Conservation (phyloP, 805 yeast genomes). For the Candida namnaoensis region DNA sequence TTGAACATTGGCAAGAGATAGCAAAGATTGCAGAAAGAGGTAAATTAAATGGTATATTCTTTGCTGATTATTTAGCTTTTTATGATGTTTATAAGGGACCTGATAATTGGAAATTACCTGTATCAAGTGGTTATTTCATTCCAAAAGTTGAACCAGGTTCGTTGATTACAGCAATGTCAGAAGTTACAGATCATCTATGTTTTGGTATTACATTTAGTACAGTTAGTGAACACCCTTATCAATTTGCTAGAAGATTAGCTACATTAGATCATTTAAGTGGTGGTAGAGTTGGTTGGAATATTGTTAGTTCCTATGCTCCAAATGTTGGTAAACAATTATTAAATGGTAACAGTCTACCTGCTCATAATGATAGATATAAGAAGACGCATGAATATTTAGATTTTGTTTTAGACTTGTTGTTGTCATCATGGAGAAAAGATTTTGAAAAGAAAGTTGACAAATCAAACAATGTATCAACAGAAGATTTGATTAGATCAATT, state of each 20-base stretch:
- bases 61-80: constrained; percentile 32
- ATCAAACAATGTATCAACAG: constrained; percentile 17
- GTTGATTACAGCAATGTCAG: constrained; percentile 27
- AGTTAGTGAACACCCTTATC: constrained; percentile 32
- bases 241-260: constrained; percentile 30
- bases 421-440: constrained; percentile 33
- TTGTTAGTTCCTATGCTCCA: constrained; percentile 35
- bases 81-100: constrained; percentile 34
- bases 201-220: constrained; percentile 36
- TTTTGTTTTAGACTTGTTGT: constrained; percentile 26
- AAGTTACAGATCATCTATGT: constrained; percentile 27
- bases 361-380: constrained; percentile 32
- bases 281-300: constrained; percentile 40
- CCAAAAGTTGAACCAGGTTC: constrained; percentile 27
- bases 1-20: constrained; percentile 28
- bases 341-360: constrained; percentile 25
- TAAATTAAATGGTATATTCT: constrained; percentile 27
- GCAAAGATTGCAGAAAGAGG: constrained; percentile 28
- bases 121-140: constrained; percentile 17
- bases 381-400: constrained; percentile 31
- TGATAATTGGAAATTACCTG: constrained; percentile 22
- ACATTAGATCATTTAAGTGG: constrained; percentile 33
- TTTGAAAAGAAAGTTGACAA: constrained; percentile 16
- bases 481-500: constrained; percentile 25
- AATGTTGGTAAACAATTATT: constrained; percentile 31